Percentiles rank a stretch among this genome's conserved stretches.
phyloP scores from a whole-genome alignment of 2,329 filamentous ascomycete species.

The Alternaria sp. region DNA sequence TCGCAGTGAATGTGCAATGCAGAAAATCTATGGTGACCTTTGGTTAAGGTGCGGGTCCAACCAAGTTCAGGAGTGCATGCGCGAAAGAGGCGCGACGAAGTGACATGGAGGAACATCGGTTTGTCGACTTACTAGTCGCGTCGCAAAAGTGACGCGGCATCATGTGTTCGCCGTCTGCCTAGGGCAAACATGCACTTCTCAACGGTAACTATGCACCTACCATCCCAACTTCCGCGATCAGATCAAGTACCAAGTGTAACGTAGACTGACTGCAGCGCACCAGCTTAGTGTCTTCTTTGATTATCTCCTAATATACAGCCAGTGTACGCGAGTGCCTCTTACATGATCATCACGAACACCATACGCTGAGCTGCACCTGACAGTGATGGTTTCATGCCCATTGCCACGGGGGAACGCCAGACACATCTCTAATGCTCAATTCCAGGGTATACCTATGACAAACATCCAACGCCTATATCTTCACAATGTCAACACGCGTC shows the following conservation, averaged over 20 bases:
- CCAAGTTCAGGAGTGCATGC: background rate
- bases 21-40: background rate
- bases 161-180: constrained; percentile 1
- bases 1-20: constrained; percentile 1
- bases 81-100: background rate
- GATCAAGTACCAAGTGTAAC: background rate
- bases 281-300: background rate
- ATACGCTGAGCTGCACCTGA: background rate
- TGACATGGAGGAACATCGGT: background rate
- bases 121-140: background rate
- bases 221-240: background rate
- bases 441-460: background rate
- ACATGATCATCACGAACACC: background rate
- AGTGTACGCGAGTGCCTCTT: background rate
- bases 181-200: background rate
- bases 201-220: background rate
- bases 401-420: background rate
- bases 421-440: background rate
- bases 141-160: constrained; percentile 18
- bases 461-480: constrained; percentile 58
- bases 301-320: background rate
- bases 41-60: background rate
- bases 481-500: constrained; percentile 84
- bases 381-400: background rate
- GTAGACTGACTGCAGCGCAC: background rate